phyloP scores from a whole-genome alignment of 768 basidiomycete species.

The Butyriboletus loyo region DNA sequence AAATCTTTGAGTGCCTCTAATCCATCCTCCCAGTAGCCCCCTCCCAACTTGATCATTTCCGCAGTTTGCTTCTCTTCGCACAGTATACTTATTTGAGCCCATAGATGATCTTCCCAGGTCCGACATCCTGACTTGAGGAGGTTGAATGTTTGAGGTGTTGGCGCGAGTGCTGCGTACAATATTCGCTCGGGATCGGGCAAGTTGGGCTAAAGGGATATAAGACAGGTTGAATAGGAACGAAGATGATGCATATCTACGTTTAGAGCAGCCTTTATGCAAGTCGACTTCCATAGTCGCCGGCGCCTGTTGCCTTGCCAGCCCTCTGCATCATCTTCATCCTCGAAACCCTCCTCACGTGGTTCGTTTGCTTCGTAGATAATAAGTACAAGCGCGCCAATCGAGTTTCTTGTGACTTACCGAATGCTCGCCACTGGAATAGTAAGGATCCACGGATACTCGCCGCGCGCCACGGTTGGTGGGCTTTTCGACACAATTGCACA shows the following conservation, averaged over 20 bases:
- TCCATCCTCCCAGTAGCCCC: constrained; percentile 80
- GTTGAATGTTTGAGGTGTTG: constrained; percentile 60
- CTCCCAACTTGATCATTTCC: constrained; percentile 60
- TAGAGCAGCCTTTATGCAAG: constrained; percentile 74
- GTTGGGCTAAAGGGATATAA: constrained; percentile 39
- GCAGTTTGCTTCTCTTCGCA: constrained; percentile 78
- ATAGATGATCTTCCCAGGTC: constrained; percentile 95
- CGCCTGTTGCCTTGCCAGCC: constrained; percentile 73
- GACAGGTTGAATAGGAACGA: not conserved
- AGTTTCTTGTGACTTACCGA: constrained; percentile 47
- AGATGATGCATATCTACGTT: constrained; percentile 45
- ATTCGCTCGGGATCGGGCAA: constrained; percentile 75
- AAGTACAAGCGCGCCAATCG: constrained; percentile 24
- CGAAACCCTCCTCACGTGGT: constrained; percentile 43
- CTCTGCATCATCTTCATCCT: constrained; percentile 42
- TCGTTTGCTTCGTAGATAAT: constrained; percentile 45
- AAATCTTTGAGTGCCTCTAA: constrained; percentile 43
- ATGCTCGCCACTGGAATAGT: constrained; percentile 70
- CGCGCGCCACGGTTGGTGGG: constrained; percentile 90
- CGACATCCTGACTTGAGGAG: constrained; percentile 72
- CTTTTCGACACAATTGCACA: constrained; percentile 73
- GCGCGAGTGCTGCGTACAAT: constrained; percentile 83
- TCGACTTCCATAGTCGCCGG: constrained; percentile 82
- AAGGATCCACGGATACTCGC: constrained; percentile 83
- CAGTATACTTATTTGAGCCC: constrained; percentile 81